Percentiles rank a stretch among this genome's conserved stretches.
These are phyloP conservation scores for Auriscalpium vulgare DNA, from an alignment of 768 basidiomycete species.

Conservation along the genomic window DNA sequence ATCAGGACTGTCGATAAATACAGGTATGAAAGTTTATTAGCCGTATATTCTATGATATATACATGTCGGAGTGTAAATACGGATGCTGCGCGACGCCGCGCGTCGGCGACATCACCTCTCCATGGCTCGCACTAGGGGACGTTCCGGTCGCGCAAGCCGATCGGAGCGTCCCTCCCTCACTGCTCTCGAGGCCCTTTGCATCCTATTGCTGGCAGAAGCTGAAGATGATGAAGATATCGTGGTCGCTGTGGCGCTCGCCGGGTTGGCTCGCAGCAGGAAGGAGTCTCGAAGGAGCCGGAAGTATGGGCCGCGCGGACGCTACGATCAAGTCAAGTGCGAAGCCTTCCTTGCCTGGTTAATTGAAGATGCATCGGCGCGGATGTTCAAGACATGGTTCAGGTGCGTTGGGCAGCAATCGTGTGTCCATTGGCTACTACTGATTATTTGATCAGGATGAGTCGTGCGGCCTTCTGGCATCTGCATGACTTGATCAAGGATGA, in stretches of 20 bases:
- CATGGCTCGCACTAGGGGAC: no score
- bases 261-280: not conserved
- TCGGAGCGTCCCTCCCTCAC: no score
- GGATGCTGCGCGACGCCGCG: no score
- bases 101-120: no score
- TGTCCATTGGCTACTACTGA: not conserved
- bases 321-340: not conserved
- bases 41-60: no score
- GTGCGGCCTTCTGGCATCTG: slow-evolving; percentile 18
- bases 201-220: not conserved
- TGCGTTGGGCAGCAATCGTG: not conserved
- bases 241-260: not conserved
- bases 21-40: no score
- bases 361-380: not conserved
- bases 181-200: no score
- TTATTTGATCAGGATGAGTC: not conserved
- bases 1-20: no score
- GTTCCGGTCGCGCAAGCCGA: no score
- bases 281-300: not conserved
- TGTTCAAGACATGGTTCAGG: not conserved
- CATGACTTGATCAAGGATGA: slow-evolving; percentile 20
- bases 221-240: not conserved
- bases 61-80: no score
- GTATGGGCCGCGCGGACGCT: not conserved
- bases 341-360: not conserved